These are phyloP conservation scores for Ochetophila trinervis DNA, from an alignment of 306 rosid species.

Conservation along the genomic window DNA sequence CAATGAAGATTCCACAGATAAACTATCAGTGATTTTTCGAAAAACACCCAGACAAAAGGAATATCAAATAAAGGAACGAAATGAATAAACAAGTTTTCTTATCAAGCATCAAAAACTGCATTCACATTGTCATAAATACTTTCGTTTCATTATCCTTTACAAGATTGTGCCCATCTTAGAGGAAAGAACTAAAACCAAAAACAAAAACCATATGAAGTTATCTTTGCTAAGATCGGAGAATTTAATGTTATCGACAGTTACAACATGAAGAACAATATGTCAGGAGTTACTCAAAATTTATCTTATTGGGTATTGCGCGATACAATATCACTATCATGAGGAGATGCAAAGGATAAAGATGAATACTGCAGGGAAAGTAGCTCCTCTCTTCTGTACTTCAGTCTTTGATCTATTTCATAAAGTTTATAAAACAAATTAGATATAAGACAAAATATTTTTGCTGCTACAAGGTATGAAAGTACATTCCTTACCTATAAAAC, in stretches of 20 bases:
- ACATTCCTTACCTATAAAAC: conserved; percentile 52
- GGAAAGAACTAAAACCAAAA: neutral
- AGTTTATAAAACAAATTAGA: conserved; percentile 23
- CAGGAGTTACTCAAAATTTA: neutral
- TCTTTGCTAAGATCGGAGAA: neutral
- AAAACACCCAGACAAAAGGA: too few relatives aligned
- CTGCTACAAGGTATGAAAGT: neutral
- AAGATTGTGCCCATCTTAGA: too few relatives aligned
- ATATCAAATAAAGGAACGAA: too few relatives aligned
- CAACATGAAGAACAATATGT: neutral
- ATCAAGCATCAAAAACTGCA: too few relatives aligned
- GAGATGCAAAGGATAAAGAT: conserved; percentile 12
- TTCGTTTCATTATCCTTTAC: too few relatives aligned
- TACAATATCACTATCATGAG: conserved; percentile 4
- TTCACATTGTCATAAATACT: too few relatives aligned
- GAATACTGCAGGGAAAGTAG: conserved; percentile 58
- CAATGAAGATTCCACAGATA: too few relatives aligned
- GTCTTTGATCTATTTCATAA: conserved; percentile 72
- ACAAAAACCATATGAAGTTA: neutral
- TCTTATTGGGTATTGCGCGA: conserved; percentile 1
- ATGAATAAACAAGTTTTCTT: too few relatives aligned
- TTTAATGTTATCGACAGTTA: neutral
- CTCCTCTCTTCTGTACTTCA: conserved; percentile 77
- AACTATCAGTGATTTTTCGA: too few relatives aligned
- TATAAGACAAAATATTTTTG: neutral